Evolutionary conservation across 2,329 filamentous ascomycete species (phyloP).

Genomic region (Trichophyton schoenleinii): DNA sequence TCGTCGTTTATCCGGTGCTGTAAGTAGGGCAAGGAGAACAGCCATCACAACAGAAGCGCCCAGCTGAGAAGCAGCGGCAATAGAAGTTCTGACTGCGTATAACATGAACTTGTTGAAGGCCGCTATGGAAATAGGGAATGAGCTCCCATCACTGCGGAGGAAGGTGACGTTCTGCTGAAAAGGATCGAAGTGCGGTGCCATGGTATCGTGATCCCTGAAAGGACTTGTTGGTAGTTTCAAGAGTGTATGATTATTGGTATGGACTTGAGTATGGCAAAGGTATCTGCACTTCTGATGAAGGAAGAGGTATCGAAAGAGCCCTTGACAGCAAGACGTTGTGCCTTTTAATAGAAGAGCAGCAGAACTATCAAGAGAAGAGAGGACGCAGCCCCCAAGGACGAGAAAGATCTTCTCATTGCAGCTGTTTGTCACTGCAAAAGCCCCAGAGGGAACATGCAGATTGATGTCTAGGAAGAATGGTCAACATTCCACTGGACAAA

Average conservation of each 20-base stretch:
- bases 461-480: background rate
- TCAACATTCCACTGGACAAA: background rate
- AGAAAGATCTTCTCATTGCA: conserved; percentile 1
- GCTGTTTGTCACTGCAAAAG: conserved; percentile 4
- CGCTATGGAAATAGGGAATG: conserved; percentile 31
- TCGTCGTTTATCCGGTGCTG: conserved; percentile 50
- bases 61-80: conserved; percentile 59
- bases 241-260: background rate
- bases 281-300: background rate
- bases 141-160: conserved; percentile 31
- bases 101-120: conserved; percentile 35
- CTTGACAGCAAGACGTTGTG: background rate
- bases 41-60: conserved; percentile 56
- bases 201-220: background rate
- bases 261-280: background rate
- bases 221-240: background rate
- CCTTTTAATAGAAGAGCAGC: background rate
- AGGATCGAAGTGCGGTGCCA: conserved; percentile 35
- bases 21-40: conserved; percentile 54
- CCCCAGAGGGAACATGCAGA: background rate
- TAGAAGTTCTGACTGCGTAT: conserved; percentile 39
- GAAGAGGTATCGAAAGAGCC: background rate
- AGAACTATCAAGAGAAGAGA: background rate
- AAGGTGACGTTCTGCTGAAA: conserved; percentile 42
- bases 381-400: background rate